These are phyloP conservation scores for Ephemerocybe angulata DNA, from an alignment of 768 basidiomycete genomes.

Conservation along the genomic window DNA sequence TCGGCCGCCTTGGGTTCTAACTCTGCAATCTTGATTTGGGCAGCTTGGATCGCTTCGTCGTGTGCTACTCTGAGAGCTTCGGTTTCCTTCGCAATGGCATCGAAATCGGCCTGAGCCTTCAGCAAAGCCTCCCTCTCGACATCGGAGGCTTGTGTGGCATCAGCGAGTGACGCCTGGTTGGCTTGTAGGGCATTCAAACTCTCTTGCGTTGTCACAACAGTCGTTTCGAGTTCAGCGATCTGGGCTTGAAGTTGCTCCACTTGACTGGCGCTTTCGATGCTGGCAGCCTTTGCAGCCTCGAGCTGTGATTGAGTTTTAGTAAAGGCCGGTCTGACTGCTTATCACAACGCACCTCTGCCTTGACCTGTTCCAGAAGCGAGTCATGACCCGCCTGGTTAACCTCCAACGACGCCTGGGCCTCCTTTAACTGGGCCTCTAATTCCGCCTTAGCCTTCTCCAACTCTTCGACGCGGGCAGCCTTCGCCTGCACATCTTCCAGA, in stretches of 20 bases:
- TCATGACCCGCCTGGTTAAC: slow-evolving; percentile 43
- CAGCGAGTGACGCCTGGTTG: slow-evolving; percentile 40
- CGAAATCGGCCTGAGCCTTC: slow-evolving; percentile 61
- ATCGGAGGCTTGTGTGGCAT: slow-evolving; percentile 48
- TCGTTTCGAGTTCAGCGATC: slow-evolving; percentile 47
- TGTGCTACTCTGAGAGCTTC: slow-evolving; percentile 51
- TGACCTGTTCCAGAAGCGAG: slow-evolving; percentile 48
- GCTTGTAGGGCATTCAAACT: slow-evolving; percentile 49
- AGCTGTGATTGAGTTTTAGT: slow-evolving; percentile 38
- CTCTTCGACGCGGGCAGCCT: slow-evolving; percentile 38
- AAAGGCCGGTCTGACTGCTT: neutral
- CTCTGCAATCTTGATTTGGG: slow-evolving; percentile 39
- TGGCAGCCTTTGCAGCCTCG: slow-evolving; percentile 40
- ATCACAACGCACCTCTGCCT: slow-evolving; percentile 47
- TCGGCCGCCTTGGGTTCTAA: slow-evolving; percentile 45
- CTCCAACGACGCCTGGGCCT: slow-evolving; percentile 46
- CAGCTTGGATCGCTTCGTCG: slow-evolving; percentile 44
- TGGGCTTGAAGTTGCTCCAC: slow-evolving; percentile 49
- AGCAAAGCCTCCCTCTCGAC: slow-evolving; percentile 61
- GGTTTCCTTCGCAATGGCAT: slow-evolving; percentile 49
- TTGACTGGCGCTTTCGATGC: slow-evolving; percentile 39
- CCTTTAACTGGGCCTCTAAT: slow-evolving; percentile 46
- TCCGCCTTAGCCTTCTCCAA: slow-evolving; percentile 46
- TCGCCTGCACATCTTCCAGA: slow-evolving; percentile 46
- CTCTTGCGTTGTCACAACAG: slow-evolving; percentile 48